Percentiles rank a stretch among this genome's conserved stretches.
These are phyloP conservation scores for Dactylis glomerata DNA, from an alignment of 176 grass and related monocot species.

Conservation along the genomic window DNA sequence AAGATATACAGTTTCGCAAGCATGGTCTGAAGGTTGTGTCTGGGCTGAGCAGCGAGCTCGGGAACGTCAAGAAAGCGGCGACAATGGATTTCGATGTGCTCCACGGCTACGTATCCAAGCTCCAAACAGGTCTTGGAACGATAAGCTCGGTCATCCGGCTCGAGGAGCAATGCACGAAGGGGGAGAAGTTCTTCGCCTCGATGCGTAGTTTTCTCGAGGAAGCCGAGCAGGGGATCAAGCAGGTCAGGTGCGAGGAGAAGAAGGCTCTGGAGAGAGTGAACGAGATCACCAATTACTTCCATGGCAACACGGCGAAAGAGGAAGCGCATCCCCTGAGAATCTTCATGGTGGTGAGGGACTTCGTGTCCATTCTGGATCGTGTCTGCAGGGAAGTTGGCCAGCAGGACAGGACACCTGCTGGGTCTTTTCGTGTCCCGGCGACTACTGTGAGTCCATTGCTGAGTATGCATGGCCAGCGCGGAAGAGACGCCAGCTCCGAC, in stretches of 20 bases:
- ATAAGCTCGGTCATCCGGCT: constrained; percentile 59
- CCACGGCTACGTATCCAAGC: constrained; percentile 77
- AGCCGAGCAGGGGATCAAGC: constrained; percentile 59
- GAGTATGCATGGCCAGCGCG: constrained; percentile 25
- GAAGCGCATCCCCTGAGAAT: constrained; percentile 84
- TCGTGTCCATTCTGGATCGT: constrained; percentile 74
- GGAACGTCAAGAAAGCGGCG: constrained; percentile 80
- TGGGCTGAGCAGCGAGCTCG: constrained; percentile 71
- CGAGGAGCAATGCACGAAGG: constrained; percentile 58
- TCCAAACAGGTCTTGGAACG: constrained; percentile 60
- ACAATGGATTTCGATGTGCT: constrained; percentile 93
- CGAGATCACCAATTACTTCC: constrained; percentile 76
- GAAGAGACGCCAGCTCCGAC: constrained; percentile 36
- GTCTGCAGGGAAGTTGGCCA: constrained; percentile 86
- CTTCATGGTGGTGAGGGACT: constrained; percentile 95
- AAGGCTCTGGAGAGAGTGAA: constrained; percentile 58
- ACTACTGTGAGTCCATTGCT: constrained; percentile 31
- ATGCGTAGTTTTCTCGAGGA: constrained; percentile 63
- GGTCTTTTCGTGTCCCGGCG: constrained; percentile 68
- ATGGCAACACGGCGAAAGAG: constrained; percentile 63
- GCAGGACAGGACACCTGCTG: constrained; percentile 65
- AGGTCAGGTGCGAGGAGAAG: constrained; percentile 61
- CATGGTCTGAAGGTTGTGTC: constrained; percentile 76
- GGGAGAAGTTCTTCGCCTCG: constrained; percentile 49
- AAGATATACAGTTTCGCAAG: constrained; percentile 60